Conservation (phyloP, 2,329 filamentous ascomycete genomes). For the Sporothrix brasiliensis region DNA sequence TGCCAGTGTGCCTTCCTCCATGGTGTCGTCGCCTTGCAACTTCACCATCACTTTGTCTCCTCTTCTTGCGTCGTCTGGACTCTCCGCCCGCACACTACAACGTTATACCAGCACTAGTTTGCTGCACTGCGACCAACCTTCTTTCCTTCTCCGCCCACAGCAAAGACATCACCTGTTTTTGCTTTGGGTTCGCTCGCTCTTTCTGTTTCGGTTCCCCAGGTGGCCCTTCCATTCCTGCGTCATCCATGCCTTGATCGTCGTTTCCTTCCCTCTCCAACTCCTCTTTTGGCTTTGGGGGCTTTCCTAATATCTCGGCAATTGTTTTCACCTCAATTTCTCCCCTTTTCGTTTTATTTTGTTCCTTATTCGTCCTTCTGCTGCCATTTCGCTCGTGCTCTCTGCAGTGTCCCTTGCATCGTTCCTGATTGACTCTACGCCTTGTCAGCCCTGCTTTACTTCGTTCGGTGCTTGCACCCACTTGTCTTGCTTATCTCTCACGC, state of each 20-base stretch:
- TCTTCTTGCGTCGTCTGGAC: constrained; percentile 13
- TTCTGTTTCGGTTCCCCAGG: constrained; percentile 7
- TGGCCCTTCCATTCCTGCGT: constrained; percentile 15
- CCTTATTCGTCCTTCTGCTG: neutral
- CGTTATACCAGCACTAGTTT: constrained; percentile 19
- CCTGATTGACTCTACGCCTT: constrained; percentile 21
- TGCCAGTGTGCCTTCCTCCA: too few relatives aligned
- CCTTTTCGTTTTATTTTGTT: neutral
- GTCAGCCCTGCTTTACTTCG: constrained; percentile 9
- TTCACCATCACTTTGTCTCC: neutral
- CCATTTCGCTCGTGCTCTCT: neutral
- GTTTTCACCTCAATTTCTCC: neutral
- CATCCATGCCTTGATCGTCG: constrained; percentile 10
- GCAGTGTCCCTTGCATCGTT: constrained; percentile 18
- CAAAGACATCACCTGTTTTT: constrained; percentile 3
- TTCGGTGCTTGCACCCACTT: neutral
- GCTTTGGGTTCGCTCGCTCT: neutral
- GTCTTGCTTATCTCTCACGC: constrained; percentile 24
- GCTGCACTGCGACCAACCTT: constrained; percentile 22
- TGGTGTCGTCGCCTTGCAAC: neutral
- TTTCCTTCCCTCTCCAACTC: neutral
- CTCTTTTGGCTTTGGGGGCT: neutral
- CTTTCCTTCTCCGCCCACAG: constrained; percentile 1
- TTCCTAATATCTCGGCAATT: constrained; percentile 8
- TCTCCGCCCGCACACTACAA: neutral